These are phyloP conservation scores for Trypanosoma vivax DNA, from an alignment of 208 protist species.

Conservation along the genomic window DNA sequence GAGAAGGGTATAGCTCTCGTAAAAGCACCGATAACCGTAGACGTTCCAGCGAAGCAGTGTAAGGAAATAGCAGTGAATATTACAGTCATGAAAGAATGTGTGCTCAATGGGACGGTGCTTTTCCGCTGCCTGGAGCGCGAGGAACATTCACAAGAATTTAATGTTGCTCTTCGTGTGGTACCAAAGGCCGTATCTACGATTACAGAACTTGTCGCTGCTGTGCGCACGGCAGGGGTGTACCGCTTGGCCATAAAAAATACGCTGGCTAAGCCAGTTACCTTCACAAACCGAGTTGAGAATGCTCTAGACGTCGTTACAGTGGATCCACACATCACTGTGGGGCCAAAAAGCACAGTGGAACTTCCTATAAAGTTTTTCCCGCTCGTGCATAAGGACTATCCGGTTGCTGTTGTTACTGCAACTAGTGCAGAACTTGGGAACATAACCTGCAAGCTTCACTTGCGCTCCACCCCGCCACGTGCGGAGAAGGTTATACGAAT, in stretches of 20 bases:
- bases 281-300: constrained; percentile 55
- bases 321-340: constrained; percentile 48
- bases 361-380: constrained; percentile 87
- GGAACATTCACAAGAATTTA: constrained; percentile 84
- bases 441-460: constrained; percentile 62
- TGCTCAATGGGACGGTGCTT: constrained; percentile 49
- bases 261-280: constrained; percentile 58
- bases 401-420: constrained; percentile 54
- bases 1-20: constrained; percentile 54
- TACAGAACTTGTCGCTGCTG: constrained; percentile 69
- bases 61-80: constrained; percentile 78
- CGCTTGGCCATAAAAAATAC: constrained; percentile 87
- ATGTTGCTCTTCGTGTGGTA: constrained; percentile 59
- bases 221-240: constrained; percentile 70
- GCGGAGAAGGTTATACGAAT: constrained; percentile 77
- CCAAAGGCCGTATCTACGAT: constrained; percentile 22
- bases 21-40: constrained; percentile 63
- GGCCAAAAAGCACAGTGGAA: constrained; percentile 47
- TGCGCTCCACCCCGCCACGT: constrained; percentile 38
- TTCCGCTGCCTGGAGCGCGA: constrained; percentile 62
- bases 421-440: constrained; percentile 78
- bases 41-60: constrained; percentile 70
- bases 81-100: constrained; percentile 74
- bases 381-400: constrained; percentile 60
- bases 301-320: constrained; percentile 49